Conservation (phyloP, 495 filamentous ascomycete species). For the Lindgomyces ingoldianus region DNA sequence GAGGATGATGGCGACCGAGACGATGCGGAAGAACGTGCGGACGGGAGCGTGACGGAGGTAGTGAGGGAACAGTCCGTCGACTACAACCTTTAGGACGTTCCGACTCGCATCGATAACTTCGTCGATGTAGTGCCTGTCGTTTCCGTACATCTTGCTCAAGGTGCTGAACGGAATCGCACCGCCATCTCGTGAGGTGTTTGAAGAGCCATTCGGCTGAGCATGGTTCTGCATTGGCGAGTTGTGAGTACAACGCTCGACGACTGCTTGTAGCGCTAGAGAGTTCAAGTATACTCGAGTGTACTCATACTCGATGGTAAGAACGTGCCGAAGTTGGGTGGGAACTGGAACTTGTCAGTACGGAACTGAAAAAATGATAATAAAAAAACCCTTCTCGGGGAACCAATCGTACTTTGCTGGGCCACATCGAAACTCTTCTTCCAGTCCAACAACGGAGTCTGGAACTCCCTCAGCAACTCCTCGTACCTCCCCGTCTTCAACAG, state of each 20-base stretch:
- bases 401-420: constrained; percentile 38
- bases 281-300: constrained; percentile 73
- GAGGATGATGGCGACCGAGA: constrained; percentile 92
- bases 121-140: constrained; percentile 75
- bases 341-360: constrained; percentile 51
- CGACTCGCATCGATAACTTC: constrained; percentile 88
- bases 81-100: constrained; percentile 76
- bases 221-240: constrained; percentile 46
- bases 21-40: constrained; percentile 89
- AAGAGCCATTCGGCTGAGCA: constrained; percentile 33
- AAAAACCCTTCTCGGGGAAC: constrained; percentile 47
- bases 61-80: constrained; percentile 79
- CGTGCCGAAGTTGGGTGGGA: constrained; percentile 73
- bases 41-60: constrained; percentile 92
- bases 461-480: constrained; percentile 72
- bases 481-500: constrained; percentile 85
- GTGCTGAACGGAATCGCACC: constrained; percentile 52
- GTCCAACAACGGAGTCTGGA: constrained; percentile 70
- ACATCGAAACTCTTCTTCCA: constrained; percentile 77
- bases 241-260: constrained; percentile 87
- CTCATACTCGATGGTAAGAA: constrained; percentile 71
- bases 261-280: constrained; percentile 87
- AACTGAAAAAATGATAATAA: no score
- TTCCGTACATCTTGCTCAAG: constrained; percentile 59
- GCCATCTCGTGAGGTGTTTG: constrained; percentile 41